phyloP scores from a whole-genome alignment of 306 rosid species.

The Oxytropis ochrocephala region DNA sequence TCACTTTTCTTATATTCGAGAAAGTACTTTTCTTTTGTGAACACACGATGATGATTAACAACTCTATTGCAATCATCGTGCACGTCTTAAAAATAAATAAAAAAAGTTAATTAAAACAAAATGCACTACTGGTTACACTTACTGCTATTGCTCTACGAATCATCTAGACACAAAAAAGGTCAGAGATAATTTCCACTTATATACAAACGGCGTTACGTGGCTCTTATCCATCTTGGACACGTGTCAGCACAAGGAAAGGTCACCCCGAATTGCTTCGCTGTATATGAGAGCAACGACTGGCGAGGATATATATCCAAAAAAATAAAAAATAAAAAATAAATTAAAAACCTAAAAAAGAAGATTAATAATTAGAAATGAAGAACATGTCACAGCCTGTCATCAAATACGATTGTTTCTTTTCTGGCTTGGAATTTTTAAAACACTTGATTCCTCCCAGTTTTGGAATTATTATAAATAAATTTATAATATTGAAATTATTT shows the following conservation, averaged over 20 bases:
- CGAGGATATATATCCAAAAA: not conserved
- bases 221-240: slow-evolving; percentile 28
- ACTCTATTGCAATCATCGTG: not conserved
- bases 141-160: slow-evolving; percentile 1
- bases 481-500: not conserved
- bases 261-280: slow-evolving; percentile 28
- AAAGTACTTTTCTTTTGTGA: not conserved
- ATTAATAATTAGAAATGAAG: not conserved
- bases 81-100: not conserved
- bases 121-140: no score
- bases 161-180: slow-evolving; percentile 17
- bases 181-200: not conserved
- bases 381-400: slow-evolving; percentile 42
- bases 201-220: slow-evolving; percentile 24
- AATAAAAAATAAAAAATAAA: not conserved
- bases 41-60: not conserved
- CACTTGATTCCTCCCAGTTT: not conserved
- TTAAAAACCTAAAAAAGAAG: not conserved
- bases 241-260: slow-evolving; percentile 24
- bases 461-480: slow-evolving; percentile 1
- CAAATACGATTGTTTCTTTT: slow-evolving; percentile 9
- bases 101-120: not conserved
- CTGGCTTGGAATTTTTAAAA: not conserved
- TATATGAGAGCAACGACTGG: not conserved
- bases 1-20: not conserved